Percentiles rank a stretch among this genome's conserved stretches.
phyloP scores from a whole-genome alignment of 768 basidiomycete genomes.

The Albatrellus ellisii region DNA sequence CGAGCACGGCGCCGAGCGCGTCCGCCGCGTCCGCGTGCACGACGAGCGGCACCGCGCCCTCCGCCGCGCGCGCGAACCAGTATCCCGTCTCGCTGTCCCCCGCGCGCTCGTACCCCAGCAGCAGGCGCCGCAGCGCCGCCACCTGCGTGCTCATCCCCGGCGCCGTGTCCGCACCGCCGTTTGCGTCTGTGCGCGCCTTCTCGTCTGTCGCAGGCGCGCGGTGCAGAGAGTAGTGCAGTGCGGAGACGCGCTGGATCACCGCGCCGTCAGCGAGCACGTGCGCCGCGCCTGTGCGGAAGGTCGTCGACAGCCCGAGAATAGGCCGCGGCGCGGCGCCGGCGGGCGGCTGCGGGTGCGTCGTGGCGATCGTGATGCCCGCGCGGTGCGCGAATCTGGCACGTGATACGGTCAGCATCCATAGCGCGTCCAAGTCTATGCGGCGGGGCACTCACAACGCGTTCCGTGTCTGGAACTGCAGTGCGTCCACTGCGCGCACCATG shows the following conservation, averaged over 20 bases:
- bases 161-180: conserved; percentile 6
- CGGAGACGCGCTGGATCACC: conserved; percentile 26
- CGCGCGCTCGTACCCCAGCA: conserved; percentile 28
- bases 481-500: conserved; percentile 51
- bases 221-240: conserved; percentile 37
- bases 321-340: not conserved
- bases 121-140: conserved; percentile 50
- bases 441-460: conserved; percentile 18
- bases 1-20: conserved; percentile 56
- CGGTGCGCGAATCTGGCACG: conserved; percentile 30
- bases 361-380: conserved; percentile 30
- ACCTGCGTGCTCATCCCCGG: conserved; percentile 73
- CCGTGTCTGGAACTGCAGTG: conserved; percentile 33
- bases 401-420: not conserved
- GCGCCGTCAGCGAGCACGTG: conserved; percentile 30
- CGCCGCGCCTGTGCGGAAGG: conserved; percentile 24
- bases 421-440: not conserved
- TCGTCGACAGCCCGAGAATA: conserved; percentile 11
- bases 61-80: conserved; percentile 21
- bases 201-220: conserved; percentile 26
- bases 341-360: conserved; percentile 24
- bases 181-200: too few relatives aligned
- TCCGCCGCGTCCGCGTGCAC: conserved; percentile 60
- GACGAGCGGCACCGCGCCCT: conserved; percentile 54
- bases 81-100: conserved; percentile 17